A percentile compares a stretch with the other conserved stretches of the same genome.
Evolutionary conservation across 2,329 filamentous ascomycete species (phyloP).

Genomic region (Fusarium praegraminearum): DNA sequence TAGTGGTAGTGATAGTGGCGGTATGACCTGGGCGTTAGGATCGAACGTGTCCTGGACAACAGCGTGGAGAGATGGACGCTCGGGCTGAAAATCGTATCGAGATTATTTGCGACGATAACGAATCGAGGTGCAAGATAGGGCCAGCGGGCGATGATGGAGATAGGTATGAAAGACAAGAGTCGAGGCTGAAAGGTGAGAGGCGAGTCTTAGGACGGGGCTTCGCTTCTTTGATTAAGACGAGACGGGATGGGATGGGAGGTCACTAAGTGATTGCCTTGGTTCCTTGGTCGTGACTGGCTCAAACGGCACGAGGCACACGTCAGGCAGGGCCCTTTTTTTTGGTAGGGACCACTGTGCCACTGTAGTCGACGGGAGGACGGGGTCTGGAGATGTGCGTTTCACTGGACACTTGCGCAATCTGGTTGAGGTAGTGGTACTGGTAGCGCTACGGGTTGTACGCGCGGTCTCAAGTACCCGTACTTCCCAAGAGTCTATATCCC

Average conservation of each 20-base stretch:
- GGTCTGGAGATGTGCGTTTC: constrained; percentile 22
- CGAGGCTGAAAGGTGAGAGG: constrained; percentile 43
- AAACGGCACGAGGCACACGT: constrained; percentile 43
- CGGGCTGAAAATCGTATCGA: constrained; percentile 34
- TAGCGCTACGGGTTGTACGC: too few relatives aligned
- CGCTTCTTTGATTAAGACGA: constrained; percentile 40
- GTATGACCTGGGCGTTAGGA: constrained; percentile 44
- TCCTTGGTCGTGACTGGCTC: constrained; percentile 40
- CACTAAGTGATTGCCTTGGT: constrained; percentile 43
- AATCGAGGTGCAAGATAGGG: constrained; percentile 24
- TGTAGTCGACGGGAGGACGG: constrained; percentile 35
- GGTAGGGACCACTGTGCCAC: constrained; percentile 38
- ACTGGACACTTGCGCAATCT: constrained; percentile 18
- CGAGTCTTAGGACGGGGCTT: constrained; percentile 41
- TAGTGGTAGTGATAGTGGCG: constrained; percentile 38
- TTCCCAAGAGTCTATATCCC: constrained; percentile 25
- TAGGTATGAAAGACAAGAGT: constrained; percentile 33
- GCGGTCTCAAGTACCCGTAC: constrained; percentile 4
- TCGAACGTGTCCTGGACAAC: constrained; percentile 47
- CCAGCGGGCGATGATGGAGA: constrained; percentile 17
- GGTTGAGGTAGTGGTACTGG: constrained; percentile 8
- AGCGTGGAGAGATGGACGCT: constrained; percentile 37
- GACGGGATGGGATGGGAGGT: constrained; percentile 38
- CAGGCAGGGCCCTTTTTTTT: constrained; percentile 41
- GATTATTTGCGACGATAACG: constrained; percentile 18